A percentile compares a stretch with the other conserved stretches of the same genome.
These are phyloP conservation scores for Calonectria hongkongensis DNA, from an alignment of 2,329 filamentous ascomycete genomes.

Conservation along the genomic window DNA sequence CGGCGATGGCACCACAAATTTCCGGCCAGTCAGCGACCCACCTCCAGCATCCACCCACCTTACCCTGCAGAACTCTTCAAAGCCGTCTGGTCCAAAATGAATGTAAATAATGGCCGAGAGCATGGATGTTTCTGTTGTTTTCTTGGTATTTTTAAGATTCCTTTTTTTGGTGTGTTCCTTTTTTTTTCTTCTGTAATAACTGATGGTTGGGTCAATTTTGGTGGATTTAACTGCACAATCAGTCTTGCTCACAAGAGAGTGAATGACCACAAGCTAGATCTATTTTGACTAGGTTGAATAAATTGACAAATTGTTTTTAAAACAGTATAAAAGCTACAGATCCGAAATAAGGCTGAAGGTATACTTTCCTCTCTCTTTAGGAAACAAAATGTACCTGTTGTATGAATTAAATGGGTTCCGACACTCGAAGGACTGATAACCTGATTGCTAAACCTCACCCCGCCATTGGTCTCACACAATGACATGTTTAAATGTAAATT, in stretches of 20 bases:
- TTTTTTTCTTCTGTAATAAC: too few relatives aligned
- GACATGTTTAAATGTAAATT: not conserved
- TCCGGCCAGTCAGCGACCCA: constrained; percentile 61
- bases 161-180: too few relatives aligned
- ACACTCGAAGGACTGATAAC: not conserved
- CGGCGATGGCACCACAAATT: constrained; percentile 59
- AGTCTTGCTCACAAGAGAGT: too few relatives aligned
- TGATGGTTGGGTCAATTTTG: too few relatives aligned
- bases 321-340: not conserved
- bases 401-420: not conserved
- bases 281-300: not conserved
- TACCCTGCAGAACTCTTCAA: constrained; percentile 15
- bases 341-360: not conserved
- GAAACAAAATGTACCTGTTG: not conserved
- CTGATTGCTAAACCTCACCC: constrained; percentile 6
- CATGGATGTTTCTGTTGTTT: not conserved
- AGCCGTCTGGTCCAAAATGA: not conserved
- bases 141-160: too few relatives aligned
- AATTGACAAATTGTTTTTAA: not conserved
- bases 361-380: too few relatives aligned
- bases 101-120: not conserved
- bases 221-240: too few relatives aligned
- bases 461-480: constrained; percentile 6
- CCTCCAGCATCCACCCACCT: constrained; percentile 13
- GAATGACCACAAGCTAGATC: too few relatives aligned